Evolutionary conservation across 1,284 basidiomycete species (phyloP).

Genomic region (Mycena sp.): DNA sequence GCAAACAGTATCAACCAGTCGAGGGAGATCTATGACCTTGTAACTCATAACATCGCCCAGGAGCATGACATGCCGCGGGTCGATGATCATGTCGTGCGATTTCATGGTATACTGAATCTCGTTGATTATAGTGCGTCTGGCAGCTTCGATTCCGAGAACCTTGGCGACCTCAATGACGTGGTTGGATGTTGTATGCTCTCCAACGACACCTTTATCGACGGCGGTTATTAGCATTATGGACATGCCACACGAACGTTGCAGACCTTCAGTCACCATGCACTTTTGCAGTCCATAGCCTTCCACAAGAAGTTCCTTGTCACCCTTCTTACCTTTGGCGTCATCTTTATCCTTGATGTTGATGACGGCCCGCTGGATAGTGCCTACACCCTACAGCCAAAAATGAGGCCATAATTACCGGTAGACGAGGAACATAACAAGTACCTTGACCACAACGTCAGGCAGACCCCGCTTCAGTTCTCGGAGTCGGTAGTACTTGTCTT

Average conservation of each 20-base stretch:
- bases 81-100: conserved; percentile 98
- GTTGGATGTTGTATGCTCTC: conserved; percentile 93
- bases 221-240: conserved; percentile 13
- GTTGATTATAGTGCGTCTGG: conserved; percentile 93
- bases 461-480: conserved; percentile 87
- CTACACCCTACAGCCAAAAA: conserved; percentile 84
- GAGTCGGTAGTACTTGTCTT: conserved; percentile 90
- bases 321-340: conserved; percentile 78
- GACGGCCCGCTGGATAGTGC: conserved; percentile 88
- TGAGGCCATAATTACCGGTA: not conserved
- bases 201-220: conserved; percentile 78
- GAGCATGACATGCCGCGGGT: conserved; percentile 98
- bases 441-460: conserved; percentile 90
- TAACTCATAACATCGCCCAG: conserved; percentile 99
- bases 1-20: not conserved
- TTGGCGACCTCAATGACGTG: conserved; percentile 97
- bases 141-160: conserved; percentile 98
- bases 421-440: conserved; percentile 35
- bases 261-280: conserved; percentile 98
- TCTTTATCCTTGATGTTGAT: conserved; percentile 92
- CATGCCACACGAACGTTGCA: conserved; percentile 25
- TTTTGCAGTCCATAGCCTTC: conserved; percentile 98
- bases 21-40: conserved; percentile 68
- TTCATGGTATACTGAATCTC: conserved; percentile 99
- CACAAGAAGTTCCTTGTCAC: conserved; percentile 88